These are phyloP conservation scores for Magnaporthiopsis poae DNA, from an alignment of 2,329 filamentous ascomycete species.

Conservation along the genomic window DNA sequence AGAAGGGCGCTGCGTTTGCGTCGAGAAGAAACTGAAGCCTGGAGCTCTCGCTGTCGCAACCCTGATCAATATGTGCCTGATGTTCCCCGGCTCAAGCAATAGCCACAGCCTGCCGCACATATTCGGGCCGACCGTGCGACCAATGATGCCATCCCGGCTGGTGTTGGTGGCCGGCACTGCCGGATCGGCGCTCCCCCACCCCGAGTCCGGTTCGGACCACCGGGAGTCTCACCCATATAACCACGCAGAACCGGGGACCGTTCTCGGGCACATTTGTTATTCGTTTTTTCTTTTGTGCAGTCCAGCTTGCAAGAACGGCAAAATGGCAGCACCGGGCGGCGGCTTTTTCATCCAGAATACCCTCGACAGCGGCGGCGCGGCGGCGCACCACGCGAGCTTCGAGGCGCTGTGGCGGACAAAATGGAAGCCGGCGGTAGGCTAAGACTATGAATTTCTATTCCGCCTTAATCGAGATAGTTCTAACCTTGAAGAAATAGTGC, in stretches of 20 bases:
- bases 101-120: too few species aligned
- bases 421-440: neutral
- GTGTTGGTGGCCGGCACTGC: neutral
- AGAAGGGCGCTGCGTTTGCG: too few species aligned
- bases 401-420: conserved; percentile 1
- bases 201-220: neutral
- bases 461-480: too few species aligned
- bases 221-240: neutral
- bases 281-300: neutral
- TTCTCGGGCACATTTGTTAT: too few species aligned
- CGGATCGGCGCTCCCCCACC: neutral
- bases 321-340: neutral
- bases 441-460: neutral
- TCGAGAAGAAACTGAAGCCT: too few species aligned
- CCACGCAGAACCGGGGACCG: neutral
- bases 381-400: neutral
- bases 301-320: neutral
- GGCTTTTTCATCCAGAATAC: neutral
- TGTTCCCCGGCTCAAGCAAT: too few species aligned
- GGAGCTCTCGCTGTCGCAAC: too few species aligned
- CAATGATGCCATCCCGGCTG: too few species aligned
- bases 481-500: neutral
- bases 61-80: too few species aligned
- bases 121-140: too few species aligned
- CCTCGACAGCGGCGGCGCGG: neutral